phyloP scores from a whole-genome alignment of 2,329 filamentous ascomycete genomes.

The Alternaria longipes region DNA sequence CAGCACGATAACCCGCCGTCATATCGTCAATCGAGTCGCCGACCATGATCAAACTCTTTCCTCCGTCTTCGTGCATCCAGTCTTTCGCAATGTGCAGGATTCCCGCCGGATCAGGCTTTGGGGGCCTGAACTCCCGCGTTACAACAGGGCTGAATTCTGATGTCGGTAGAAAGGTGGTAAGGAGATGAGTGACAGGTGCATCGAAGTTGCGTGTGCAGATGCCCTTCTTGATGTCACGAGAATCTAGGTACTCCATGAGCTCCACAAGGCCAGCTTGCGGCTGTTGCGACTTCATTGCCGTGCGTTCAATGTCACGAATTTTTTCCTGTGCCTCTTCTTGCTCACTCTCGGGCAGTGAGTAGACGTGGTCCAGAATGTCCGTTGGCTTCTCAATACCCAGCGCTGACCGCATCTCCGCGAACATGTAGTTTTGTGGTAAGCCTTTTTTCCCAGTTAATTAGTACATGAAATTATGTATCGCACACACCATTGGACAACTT shows the following conservation, averaged over 20 bases:
- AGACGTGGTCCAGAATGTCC: conserved; percentile 92
- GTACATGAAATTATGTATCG: neutral
- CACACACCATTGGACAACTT: conserved; percentile 49
- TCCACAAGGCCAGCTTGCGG: conserved; percentile 80
- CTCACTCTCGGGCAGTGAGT: conserved; percentile 70
- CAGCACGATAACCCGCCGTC: conserved; percentile 82
- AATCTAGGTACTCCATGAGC: conserved; percentile 85
- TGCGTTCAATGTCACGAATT: conserved; percentile 81
- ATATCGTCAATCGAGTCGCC: conserved; percentile 86
- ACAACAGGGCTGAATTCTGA: conserved; percentile 80
- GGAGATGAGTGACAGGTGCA: conserved; percentile 75
- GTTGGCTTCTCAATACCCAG: conserved; percentile 73
- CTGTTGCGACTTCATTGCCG: conserved; percentile 79
- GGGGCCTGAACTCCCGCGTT: conserved; percentile 81
- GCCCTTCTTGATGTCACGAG: conserved; percentile 72
- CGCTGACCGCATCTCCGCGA: conserved; percentile 79
- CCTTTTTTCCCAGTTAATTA: conserved; percentile 57
- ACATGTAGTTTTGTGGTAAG: conserved; percentile 95
- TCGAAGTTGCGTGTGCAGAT: conserved; percentile 95
- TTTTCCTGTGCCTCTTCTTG: conserved; percentile 74
- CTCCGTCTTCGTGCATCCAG: conserved; percentile 67
- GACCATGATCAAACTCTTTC: conserved; percentile 61
- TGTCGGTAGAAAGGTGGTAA: conserved; percentile 75
- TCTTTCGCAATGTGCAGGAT: conserved; percentile 83
- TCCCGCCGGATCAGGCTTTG: conserved; percentile 88